Percentiles rank a stretch among this genome's conserved stretches.
Evolutionary conservation across 2,329 filamentous ascomycete species (phyloP).

Genomic region (Hypoxylon sp.): DNA sequence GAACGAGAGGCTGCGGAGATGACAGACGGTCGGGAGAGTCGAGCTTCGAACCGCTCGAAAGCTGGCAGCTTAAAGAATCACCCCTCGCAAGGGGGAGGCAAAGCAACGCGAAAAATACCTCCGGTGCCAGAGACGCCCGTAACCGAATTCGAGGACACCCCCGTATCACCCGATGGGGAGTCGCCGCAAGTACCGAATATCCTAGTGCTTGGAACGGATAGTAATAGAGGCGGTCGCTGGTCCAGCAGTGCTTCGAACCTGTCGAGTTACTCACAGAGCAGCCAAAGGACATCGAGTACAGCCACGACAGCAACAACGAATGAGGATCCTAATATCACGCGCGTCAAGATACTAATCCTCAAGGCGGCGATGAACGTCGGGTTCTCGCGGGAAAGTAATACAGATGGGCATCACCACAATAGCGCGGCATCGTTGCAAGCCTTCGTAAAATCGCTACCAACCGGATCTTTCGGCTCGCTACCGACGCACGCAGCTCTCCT

Average conservation of each 20-base stretch:
- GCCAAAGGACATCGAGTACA: slow-evolving; percentile 76
- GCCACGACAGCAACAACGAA: slow-evolving; percentile 77
- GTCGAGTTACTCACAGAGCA: slow-evolving; percentile 83
- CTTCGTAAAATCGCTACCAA: slow-evolving; percentile 82
- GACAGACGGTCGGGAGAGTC: slow-evolving; percentile 63
- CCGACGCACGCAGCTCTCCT: slow-evolving; percentile 80
- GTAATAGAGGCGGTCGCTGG: slow-evolving; percentile 77
- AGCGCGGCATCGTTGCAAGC: slow-evolving; percentile 73
- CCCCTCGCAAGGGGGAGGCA: slow-evolving; percentile 60
- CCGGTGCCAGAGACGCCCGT: slow-evolving; percentile 88
- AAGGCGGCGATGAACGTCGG: slow-evolving; percentile 90
- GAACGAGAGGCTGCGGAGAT: slow-evolving; percentile 60
- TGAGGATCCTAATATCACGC: slow-evolving; percentile 83
- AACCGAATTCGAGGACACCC: slow-evolving; percentile 94
- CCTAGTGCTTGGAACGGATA: slow-evolving; percentile 82
- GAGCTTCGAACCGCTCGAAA: slow-evolving; percentile 69
- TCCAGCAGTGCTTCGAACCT: slow-evolving; percentile 85
- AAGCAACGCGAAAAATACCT: slow-evolving; percentile 60
- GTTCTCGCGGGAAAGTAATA: slow-evolving; percentile 74
- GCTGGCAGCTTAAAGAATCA: slow-evolving; percentile 66
- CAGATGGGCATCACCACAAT: slow-evolving; percentile 59
- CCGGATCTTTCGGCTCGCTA: slow-evolving; percentile 82
- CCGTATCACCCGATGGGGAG: slow-evolving; percentile 84
- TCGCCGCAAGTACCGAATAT: slow-evolving; percentile 87
- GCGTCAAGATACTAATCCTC: slow-evolving; percentile 83